A percentile compares a stretch with the other conserved stretches of the same genome.
Evolutionary conservation across 2,329 filamentous ascomycete genomes (phyloP).

Genomic region (Colletotrichum echinochloae): DNA sequence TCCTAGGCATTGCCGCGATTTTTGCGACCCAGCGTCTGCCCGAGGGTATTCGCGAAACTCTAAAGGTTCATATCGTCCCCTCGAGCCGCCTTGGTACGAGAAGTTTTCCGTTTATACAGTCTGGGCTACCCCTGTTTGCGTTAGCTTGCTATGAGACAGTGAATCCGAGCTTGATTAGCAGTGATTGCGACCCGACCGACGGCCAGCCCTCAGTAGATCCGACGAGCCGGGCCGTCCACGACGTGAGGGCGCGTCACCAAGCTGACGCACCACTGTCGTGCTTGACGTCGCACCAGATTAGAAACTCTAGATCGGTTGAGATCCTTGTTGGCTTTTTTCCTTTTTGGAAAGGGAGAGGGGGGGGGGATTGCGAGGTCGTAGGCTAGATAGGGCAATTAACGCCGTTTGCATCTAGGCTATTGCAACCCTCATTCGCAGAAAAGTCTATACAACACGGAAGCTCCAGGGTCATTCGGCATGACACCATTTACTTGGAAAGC

Average conservation of each 20-base stretch:
- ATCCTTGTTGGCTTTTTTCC: not conserved
- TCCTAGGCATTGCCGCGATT: not conserved
- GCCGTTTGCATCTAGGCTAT: not conserved
- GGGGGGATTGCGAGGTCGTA: not conserved
- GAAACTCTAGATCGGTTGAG: not conserved
- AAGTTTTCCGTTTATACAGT: not conserved
- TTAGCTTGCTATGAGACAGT: conserved; percentile 14
- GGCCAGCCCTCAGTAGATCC: not conserved
- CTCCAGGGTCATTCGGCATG: no score
- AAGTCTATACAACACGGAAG: no score
- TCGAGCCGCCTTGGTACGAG: no score
- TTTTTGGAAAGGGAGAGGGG: no score
- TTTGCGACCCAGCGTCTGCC: no score
- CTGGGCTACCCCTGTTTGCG: conserved; percentile 14
- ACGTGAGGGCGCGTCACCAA: not conserved
- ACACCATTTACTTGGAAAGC: no score
- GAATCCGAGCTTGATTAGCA: not conserved
- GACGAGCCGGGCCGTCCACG: not conserved
- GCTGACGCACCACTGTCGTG: not conserved
- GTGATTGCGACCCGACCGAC: not conserved
- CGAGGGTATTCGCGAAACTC: not conserved
- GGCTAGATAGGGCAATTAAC: no score
- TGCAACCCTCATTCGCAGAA: no score
- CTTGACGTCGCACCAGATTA: not conserved
- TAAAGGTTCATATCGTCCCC: not conserved